Evolutionary conservation across 805 yeast genomes (phyloP), one percentile per base, ranked within the genome.

Genomic region (Ogataea parapolymorpha): DNA sequence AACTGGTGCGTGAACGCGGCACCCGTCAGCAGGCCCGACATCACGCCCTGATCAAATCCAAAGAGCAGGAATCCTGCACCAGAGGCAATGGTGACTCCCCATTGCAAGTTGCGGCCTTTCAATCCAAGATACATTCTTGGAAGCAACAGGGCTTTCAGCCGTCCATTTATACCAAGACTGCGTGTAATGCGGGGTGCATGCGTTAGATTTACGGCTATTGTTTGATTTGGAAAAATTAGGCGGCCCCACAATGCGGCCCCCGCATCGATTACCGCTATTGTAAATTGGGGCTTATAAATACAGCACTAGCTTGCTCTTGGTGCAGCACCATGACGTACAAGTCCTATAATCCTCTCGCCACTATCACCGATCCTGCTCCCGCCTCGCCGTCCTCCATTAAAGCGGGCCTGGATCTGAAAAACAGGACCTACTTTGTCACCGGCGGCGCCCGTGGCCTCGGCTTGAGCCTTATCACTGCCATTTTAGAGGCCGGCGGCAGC

Each of bases 1-100:
- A 81, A 80, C 34, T 82, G 84, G 38, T 70, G 59, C 56, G 75
- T 79, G 58, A 82, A 74, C 68, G 80, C 72, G 9, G 67, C 67
- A 49, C 85, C 82, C 7, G 71, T 63, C 34, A 77, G 68, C 25
- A 77, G 55, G 37, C 75, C 70, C 25, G 80, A 72, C 85, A 81
- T 80, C 35, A 82, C 77, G 55, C 88, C 88, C 56, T 82, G 87
- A 54, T 81, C 86, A 52, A 80, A 82, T 38, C 88, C 87, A 54
- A 82, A 80, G 30, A 81, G 44, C 32, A 48, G 42, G 32, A 48
- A 48, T 5, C 51, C 51, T 6, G 71, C 20, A 70, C 69, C 61
- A 77, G 78, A 1, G 79, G 84, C 39, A 67, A 60, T 31, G n/a
- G 50, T 48, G 15, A 45, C 52, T 10, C 45, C 51, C 51, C 51